These are phyloP conservation scores for Ceratocystis alfenasii DNA, from an alignment of 2,329 filamentous ascomycete genomes.

Conservation along the genomic window DNA sequence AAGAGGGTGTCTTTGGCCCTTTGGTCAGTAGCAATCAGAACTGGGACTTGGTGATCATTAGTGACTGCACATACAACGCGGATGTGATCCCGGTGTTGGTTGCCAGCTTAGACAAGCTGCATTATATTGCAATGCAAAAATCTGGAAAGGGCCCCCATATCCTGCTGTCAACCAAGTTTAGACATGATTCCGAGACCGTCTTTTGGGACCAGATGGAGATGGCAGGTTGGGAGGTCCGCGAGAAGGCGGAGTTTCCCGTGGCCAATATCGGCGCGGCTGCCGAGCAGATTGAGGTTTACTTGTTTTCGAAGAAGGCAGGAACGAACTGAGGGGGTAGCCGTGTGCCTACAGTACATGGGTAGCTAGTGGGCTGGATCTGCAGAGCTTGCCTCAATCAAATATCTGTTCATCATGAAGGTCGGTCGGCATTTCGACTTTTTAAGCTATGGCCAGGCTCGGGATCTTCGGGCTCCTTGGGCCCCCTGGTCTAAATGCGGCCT, in stretches of 20 bases:
- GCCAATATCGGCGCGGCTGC: conserved; percentile 36
- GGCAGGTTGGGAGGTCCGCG: conserved; percentile 35
- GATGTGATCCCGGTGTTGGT: conserved; percentile 44
- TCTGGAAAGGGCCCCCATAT: conserved; percentile 31
- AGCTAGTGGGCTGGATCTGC: background rate
- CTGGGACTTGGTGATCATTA: conserved; percentile 45
- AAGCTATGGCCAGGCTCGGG: background rate
- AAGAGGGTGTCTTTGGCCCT: conserved; percentile 35
- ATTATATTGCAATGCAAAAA: conserved; percentile 27
- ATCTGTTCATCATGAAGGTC: background rate
- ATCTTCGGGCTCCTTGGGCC: background rate
- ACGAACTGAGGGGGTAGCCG: background rate
- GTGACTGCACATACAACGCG: conserved; percentile 51
- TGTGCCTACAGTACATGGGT: background rate
- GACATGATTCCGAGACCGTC: conserved; percentile 41
- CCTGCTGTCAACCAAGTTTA: conserved; percentile 44
- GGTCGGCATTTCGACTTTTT: background rate
- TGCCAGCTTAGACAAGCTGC: conserved; percentile 40
- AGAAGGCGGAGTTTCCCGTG: conserved; percentile 35
- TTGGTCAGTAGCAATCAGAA: conserved; percentile 27
- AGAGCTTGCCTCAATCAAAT: background rate
- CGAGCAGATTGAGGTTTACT: conserved; percentile 41
- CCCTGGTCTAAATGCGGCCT: background rate
- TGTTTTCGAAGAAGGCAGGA: conserved; percentile 31
- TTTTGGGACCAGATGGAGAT: conserved; percentile 38